These are phyloP conservation scores for Blastobotrys robertii DNA, from an alignment of 805 yeast genomes.

Conservation along the genomic window DNA sequence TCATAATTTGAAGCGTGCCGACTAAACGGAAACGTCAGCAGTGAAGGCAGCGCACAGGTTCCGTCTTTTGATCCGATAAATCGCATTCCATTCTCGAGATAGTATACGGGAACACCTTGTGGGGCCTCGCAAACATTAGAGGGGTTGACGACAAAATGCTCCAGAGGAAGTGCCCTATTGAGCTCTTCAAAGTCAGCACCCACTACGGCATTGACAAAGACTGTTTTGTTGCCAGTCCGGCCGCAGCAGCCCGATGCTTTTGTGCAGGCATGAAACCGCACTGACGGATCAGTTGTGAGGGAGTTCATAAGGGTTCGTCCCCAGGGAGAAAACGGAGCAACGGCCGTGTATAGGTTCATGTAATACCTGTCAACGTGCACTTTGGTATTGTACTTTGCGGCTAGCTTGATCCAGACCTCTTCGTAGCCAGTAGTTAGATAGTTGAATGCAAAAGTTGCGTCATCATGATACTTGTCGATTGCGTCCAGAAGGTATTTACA, in stretches of 20 bases:
- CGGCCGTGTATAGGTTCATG: slow-evolving; percentile 17
- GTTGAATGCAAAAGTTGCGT: slow-evolving; percentile 33
- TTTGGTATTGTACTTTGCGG: slow-evolving; percentile 17
- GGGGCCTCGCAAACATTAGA: too few relatives aligned
- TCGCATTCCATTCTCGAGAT: too few relatives aligned
- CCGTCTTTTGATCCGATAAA: too few relatives aligned
- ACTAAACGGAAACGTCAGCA: slow-evolving; percentile 14
- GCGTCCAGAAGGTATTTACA: too few relatives aligned
- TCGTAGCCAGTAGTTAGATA: slow-evolving; percentile 44
- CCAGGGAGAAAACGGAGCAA: slow-evolving; percentile 16
- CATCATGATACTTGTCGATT: slow-evolving; percentile 31
- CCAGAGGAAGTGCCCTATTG: too few relatives aligned
- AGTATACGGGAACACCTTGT: too few relatives aligned
- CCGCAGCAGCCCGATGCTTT: slow-evolving; percentile 11
- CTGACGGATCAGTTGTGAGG: slow-evolving; percentile 11
- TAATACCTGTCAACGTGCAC: slow-evolving; percentile 27
- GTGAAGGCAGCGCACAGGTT: too few relatives aligned
- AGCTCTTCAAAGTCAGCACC: too few relatives aligned
- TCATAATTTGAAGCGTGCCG: slow-evolving; percentile 26
- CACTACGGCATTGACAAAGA: too few relatives aligned
- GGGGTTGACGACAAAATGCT: too few relatives aligned
- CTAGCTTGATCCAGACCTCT: slow-evolving; percentile 38
- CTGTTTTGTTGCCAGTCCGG: not conserved
- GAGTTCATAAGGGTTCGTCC: slow-evolving; percentile 12
- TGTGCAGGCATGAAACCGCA: slow-evolving; percentile 20